phyloP scores from a whole-genome alignment of 2,329 filamentous ascomycete genomes.

The Beauveria rudraprayagi region DNA sequence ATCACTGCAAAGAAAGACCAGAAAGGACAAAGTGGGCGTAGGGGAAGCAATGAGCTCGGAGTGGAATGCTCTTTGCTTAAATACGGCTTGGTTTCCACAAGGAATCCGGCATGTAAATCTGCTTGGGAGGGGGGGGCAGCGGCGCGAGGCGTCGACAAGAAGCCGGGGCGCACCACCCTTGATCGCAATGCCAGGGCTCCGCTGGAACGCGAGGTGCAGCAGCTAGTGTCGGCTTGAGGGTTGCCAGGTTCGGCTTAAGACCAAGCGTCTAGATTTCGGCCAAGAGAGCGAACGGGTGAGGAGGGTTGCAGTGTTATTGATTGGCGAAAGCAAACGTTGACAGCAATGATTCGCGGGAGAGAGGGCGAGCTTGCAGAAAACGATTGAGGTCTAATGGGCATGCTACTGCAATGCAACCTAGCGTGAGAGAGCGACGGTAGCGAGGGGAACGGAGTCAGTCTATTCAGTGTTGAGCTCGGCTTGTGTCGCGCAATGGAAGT shows the following conservation, averaged over 20 bases:
- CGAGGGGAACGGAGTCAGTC: background rate
- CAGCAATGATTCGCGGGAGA: background rate
- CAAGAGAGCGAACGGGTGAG: background rate
- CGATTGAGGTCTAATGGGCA: background rate
- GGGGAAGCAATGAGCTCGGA: background rate
- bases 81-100: background rate
- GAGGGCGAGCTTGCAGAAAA: background rate
- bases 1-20: background rate
- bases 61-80: slow-evolving; percentile 7
- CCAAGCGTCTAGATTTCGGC: background rate
- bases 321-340: background rate
- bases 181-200: slow-evolving; percentile 24
- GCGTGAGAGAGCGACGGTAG: background rate
- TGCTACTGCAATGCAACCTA: background rate
- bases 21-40: background rate
- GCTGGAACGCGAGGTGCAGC: slow-evolving; percentile 12
- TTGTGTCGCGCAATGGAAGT: background rate
- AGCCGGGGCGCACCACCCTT: slow-evolving; percentile 1
- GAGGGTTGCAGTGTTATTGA: background rate
- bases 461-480: background rate
- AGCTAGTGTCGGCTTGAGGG: background rate
- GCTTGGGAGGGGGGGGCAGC: background rate
- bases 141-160: slow-evolving; percentile 4
- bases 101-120: slow-evolving; percentile 1
- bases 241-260: slow-evolving; percentile 1